Conservation (phyloP, 1,284 basidiomycete genomes). For the Irpex lacteus region DNA sequence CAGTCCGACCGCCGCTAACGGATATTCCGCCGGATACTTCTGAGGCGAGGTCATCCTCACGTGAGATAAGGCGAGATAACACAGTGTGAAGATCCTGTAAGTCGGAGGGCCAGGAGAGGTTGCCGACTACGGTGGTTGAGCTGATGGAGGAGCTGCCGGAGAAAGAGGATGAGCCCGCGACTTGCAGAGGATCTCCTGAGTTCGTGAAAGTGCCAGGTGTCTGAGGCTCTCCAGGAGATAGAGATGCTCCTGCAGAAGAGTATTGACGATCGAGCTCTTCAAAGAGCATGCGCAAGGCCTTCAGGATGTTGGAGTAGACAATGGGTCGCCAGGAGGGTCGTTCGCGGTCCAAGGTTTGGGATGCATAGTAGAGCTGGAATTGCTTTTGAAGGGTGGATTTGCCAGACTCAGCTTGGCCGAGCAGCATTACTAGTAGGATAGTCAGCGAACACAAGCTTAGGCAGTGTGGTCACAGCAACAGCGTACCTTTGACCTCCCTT, state of each 20-base stretch:
- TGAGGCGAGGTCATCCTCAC: constrained; percentile 65
- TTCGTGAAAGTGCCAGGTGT: constrained; percentile 13
- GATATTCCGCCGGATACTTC: constrained; percentile 65
- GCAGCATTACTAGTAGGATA: constrained; percentile 29
- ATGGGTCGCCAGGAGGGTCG: constrained; percentile 74
- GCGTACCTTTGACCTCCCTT: constrained; percentile 64
- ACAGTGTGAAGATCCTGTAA: constrained; percentile 51
- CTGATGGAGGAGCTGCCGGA: constrained; percentile 12
- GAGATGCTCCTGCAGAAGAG: constrained; percentile 5
- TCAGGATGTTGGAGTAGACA: constrained; percentile 79
- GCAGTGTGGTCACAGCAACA: background rate
- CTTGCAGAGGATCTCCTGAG: constrained; percentile 14
- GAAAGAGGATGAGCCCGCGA: constrained; percentile 19
- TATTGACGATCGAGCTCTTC: constrained; percentile 69
- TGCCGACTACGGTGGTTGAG: constrained; percentile 19
- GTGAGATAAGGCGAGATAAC: constrained; percentile 60
- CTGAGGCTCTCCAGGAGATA: constrained; percentile 10
- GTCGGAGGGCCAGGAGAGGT: constrained; percentile 38
- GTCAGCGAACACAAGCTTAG: background rate
- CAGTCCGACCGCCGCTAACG: constrained; percentile 53
- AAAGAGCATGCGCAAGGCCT: constrained; percentile 71
- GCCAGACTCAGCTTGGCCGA: constrained; percentile 79
- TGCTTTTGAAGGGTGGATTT: constrained; percentile 80
- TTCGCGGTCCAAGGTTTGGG: constrained; percentile 63
- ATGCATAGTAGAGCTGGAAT: constrained; percentile 77